phyloP scores from a whole-genome alignment of 2,329 filamentous ascomycete genomes.

The Fusarium mangiferae region DNA sequence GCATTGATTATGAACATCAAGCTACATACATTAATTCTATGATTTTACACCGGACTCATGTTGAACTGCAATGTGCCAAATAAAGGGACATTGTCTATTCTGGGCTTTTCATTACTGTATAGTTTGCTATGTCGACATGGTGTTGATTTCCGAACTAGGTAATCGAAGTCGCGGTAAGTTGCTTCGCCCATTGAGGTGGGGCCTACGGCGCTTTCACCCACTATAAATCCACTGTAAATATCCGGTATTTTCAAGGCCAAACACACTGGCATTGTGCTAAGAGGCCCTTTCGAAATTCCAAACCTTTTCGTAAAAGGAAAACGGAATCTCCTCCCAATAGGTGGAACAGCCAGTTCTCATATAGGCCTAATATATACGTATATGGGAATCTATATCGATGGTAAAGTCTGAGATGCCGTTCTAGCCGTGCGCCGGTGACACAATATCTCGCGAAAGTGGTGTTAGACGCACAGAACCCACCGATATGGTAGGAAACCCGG shows the following conservation, averaged over 20 bases:
- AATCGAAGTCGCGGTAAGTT: neutral
- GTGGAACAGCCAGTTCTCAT: accelerated
- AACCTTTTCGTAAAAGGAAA: no score
- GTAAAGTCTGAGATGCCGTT: neutral
- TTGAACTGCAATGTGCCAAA: neutral
- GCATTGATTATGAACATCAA: neutral
- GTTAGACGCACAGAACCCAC: neutral
- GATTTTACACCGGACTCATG: accelerated
- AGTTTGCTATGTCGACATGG: neutral
- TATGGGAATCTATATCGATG: neutral
- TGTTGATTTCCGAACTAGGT: neutral
- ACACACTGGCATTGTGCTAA: neutral
- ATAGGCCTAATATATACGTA: neutral
- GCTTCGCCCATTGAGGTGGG: neutral
- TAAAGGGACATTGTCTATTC: neutral
- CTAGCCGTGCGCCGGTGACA: neutral
- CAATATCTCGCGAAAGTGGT: neutral
- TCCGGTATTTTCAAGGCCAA: neutral
- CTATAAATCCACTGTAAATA: neutral
- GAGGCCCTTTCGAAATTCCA: neutral
- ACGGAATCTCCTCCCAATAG: accelerated
- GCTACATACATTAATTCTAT: neutral
- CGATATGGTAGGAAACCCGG: neutral
- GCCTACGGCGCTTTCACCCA: neutral
- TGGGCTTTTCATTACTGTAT: neutral